These are phyloP conservation scores for Neocucurbitaria cava DNA, from an alignment of 2,329 filamentous ascomycete genomes.

Conservation along the genomic window DNA sequence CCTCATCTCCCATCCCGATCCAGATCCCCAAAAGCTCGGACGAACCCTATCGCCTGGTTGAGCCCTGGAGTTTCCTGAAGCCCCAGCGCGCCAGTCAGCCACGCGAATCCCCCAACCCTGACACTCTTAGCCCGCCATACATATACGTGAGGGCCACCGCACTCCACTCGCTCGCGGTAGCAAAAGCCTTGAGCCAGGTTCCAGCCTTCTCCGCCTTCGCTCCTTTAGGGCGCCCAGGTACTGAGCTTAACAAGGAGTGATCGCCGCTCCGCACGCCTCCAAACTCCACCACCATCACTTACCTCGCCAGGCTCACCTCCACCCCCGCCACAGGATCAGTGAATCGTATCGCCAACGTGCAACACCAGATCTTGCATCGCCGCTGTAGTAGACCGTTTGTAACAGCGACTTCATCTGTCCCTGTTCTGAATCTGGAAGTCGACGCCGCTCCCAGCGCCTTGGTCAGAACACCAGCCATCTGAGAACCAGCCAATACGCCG, in stretches of 20 bases:
- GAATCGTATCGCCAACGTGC: conserved; percentile 38
- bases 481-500: conserved; percentile 32
- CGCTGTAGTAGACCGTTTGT: conserved; percentile 27
- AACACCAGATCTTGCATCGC: conserved; percentile 44
- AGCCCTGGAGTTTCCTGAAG: conserved; percentile 37
- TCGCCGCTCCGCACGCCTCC: conserved; percentile 53
- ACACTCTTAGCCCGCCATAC: conserved; percentile 51
- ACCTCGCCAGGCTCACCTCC: conserved; percentile 25
- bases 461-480: conserved; percentile 23
- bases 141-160: conserved; percentile 52
- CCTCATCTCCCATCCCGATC: conserved; percentile 48
- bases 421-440: conserved; percentile 32
- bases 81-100: conserved; percentile 51
- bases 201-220: conserved; percentile 56
- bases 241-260: conserved; percentile 59
- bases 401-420: conserved; percentile 25
- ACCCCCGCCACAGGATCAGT: conserved; percentile 24
- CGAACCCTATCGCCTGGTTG: conserved; percentile 52
- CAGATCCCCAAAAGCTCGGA: conserved; percentile 51
- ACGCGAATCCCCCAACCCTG: conserved; percentile 50
- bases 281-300: conserved; percentile 43
- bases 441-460: conserved; percentile 33
- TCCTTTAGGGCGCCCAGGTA: conserved; percentile 52
- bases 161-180: conserved; percentile 49
- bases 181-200: conserved; percentile 50